Conservation (phyloP, 176 grass and related monocot genomes). For the Panicum miliaceum region DNA sequence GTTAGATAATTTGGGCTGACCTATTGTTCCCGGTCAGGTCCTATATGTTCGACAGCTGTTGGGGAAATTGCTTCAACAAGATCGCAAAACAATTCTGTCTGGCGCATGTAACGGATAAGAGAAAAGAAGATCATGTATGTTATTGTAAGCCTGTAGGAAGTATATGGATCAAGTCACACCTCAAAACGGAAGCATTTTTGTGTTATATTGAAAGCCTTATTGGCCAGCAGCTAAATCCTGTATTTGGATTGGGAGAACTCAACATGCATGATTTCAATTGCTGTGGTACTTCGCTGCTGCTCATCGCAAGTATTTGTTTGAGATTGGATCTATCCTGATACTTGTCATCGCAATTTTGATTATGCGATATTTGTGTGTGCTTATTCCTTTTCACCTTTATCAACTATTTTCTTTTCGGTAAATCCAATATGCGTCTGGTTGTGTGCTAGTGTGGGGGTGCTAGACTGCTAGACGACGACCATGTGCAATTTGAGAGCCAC, state of each 20-base stretch:
- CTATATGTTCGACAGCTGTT: background rate
- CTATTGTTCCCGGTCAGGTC: background rate
- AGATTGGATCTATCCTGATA: background rate
- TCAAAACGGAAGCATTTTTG: background rate
- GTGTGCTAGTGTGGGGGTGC: no score
- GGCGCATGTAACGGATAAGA: background rate
- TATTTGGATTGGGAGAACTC: background rate
- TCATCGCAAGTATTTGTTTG: background rate
- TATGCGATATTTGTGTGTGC: background rate
- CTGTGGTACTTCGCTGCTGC: background rate
- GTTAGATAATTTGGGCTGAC: background rate
- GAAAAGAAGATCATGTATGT: background rate
- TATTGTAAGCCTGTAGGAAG: background rate
- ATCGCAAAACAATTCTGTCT: background rate
- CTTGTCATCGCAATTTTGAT: background rate
- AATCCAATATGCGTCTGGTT: background rate
- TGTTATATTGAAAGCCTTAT: background rate
- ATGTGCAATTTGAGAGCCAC: no score
- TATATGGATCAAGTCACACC: background rate
- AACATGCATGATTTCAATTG: background rate
- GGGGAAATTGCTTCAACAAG: constrained; percentile 5
- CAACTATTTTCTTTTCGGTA: background rate
- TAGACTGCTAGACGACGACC: no score
- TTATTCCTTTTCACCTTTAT: background rate
- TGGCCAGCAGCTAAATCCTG: background rate